These are phyloP conservation scores for Sarocladium oryzae DNA, from an alignment of 2,329 filamentous ascomycete species.

Conservation along the genomic window DNA sequence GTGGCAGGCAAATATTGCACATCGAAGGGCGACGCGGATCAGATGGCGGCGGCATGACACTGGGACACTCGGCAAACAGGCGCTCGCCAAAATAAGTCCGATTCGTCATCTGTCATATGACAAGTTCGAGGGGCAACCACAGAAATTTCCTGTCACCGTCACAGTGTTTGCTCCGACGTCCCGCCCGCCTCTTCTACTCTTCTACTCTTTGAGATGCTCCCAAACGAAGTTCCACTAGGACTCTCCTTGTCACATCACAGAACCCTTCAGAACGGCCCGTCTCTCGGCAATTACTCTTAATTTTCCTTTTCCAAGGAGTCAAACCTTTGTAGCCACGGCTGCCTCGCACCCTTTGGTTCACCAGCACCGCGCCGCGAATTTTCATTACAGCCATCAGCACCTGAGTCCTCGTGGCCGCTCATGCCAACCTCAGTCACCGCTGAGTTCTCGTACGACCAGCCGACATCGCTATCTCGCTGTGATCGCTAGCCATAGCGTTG, in stretches of 20 bases:
- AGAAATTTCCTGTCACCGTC: not conserved
- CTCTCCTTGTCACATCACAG: too few relatives aligned
- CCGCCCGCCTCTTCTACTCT: not conserved
- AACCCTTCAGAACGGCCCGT: too few relatives aligned
- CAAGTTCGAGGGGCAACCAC: slow-evolving; percentile 1
- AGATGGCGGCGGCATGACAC: not conserved
- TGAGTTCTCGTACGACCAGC: not conserved
- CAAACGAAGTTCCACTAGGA: not conserved
- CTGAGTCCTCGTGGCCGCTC: not conserved
- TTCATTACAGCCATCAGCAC: too few relatives aligned
- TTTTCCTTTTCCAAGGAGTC: too few relatives aligned
- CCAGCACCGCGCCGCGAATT: too few relatives aligned
- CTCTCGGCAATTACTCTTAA: too few relatives aligned
- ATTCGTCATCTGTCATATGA: slow-evolving; percentile 5
- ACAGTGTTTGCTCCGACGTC: not conserved
- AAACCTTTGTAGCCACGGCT: not conserved
- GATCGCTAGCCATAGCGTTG: not conserved
- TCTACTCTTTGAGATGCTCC: not conserved
- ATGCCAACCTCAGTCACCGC: not conserved
- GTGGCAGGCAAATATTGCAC: too few relatives aligned
- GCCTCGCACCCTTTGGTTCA: too few relatives aligned
- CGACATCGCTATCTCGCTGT: not conserved
- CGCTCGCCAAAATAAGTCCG: not conserved
- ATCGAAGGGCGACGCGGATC: too few relatives aligned
- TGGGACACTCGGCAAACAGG: not conserved